These are phyloP conservation scores for Lunasporangiospora selenospora DNA, from an alignment of 192 early-diverging fungal genomes.

Conservation along the genomic window DNA sequence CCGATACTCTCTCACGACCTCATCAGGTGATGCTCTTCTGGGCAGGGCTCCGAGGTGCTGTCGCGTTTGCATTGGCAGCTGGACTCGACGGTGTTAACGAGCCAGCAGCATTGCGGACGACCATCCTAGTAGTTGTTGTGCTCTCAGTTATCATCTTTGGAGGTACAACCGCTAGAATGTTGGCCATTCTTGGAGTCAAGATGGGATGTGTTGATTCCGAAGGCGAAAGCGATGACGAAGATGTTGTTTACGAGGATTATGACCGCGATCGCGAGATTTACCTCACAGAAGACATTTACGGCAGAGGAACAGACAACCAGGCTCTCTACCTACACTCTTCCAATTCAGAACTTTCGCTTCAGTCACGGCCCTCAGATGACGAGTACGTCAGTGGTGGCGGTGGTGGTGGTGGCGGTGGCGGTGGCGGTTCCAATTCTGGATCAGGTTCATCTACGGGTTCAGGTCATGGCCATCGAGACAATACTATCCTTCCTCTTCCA, in stretches of 20 bases:
- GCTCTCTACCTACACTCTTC: constrained; percentile 34
- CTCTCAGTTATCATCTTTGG: constrained; percentile 91
- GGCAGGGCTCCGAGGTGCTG: constrained; percentile 92
- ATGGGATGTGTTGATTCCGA: constrained; percentile 72
- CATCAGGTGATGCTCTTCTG: constrained; percentile 97
- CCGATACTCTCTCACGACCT: constrained; percentile 56
- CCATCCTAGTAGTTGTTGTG: constrained; percentile 92
- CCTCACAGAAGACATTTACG: constrained; percentile 21
- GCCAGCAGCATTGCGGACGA: constrained; percentile 81
- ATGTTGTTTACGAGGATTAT: constrained; percentile 17
- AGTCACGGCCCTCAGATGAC: constrained; percentile 43
- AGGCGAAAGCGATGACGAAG: constrained; percentile 56
- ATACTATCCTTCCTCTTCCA: constrained; percentile 25
- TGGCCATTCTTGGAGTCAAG: constrained; percentile 78
- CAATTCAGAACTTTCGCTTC: constrained; percentile 42
- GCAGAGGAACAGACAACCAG: constrained; percentile 19
- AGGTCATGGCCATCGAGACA: constrained; percentile 12
- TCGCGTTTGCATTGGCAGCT: constrained; percentile 94
- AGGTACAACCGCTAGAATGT: constrained; percentile 84
- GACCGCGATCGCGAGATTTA: constrained; percentile 35
- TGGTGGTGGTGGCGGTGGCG: constrained; percentile 12
- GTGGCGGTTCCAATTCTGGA: constrained; percentile 1
- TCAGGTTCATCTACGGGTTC: constrained; percentile 39
- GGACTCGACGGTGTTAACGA: constrained; percentile 71
- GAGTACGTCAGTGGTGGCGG: constrained; percentile 31